Base-by-base conservation (phyloP, 2,329 filamentous ascomycete species). In the Pestalotiopsis sp. region DNA sequence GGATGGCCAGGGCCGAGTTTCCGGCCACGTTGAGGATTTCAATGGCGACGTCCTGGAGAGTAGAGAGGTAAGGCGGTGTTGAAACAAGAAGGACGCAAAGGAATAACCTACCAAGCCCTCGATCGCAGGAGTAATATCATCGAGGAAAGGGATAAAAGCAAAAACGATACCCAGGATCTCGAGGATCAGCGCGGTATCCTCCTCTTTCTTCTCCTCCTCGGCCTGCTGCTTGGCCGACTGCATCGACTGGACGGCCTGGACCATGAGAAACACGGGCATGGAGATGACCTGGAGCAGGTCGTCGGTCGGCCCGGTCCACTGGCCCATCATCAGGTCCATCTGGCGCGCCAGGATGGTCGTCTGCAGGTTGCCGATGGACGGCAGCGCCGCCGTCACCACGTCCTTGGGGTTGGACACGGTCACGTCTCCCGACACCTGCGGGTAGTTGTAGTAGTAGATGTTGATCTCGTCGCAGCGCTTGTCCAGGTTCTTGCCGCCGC, bases 401-500 rank as follows among this genome's bases (percentile, higher is more conserved):
- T 65, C 62, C 62, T 65, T 65, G 13, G 62, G 62, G 25, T 65
- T 65, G 36, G 62, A n/a, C 27, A 63, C 61, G 14, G 17, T 41
- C 23, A 63, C 38, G 31, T 63, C 61, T 7, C 36, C 61, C 1
- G 61, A 17, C 31, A n/a, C 14, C 61, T 17, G 12, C 27, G 61
- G 61, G 61, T 17, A 31, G 23, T 39, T 39, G 61, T 36, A 13
- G 31, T 63, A 63, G 13, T 63, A 13, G 17, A 63, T 36, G 61
- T 31, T 25, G 17, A 59, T 59, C n/a, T 59, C 23, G 17, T 59
- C 57, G 23, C 57, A 59, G 20, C 57, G 57, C 23, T 25, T n/a
- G 17, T 31, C 25, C 5, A 59, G 57, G 57, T 59, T 59, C 57
- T 23, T 23, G 0, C 57, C 57, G 23, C 57, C 57, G 20, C 57